Conservation (phyloP, 139 green algal species). For the Coccomyxa sp. region DNA sequence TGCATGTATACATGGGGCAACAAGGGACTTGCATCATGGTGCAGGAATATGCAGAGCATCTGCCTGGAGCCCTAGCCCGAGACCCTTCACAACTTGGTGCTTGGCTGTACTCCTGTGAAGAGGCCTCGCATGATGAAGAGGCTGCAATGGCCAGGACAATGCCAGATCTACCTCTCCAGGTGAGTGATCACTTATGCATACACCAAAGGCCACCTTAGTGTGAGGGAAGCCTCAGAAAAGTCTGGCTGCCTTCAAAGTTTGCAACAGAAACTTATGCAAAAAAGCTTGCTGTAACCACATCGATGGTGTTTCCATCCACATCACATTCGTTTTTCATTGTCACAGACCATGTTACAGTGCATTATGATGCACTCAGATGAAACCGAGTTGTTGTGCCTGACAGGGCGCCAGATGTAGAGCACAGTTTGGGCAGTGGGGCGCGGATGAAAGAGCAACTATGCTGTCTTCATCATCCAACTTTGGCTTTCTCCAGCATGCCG, state of each 20-base stretch:
- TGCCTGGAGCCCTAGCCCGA: neutral
- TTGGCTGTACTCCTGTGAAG: slow-evolving; percentile 11
- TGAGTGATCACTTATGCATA: no score
- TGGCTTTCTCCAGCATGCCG: slow-evolving; percentile 11
- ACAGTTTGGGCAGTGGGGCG: slow-evolving; percentile 5
- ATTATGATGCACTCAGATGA: neutral
- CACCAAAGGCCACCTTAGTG: no score
- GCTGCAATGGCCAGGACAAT: neutral
- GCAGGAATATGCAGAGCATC: neutral
- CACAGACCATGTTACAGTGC: neutral
- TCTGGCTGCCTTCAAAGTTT: neutral
- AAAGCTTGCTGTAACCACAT: neutral
- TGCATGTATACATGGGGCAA: no score
- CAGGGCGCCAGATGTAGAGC: slow-evolving; percentile 11
- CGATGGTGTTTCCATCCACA: neutral
- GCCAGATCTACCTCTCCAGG: slow-evolving; percentile 1
- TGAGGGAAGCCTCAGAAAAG: no score
- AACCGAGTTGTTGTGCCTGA: neutral
- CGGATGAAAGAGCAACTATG: neutral
- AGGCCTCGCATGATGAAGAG: slow-evolving; percentile 6
- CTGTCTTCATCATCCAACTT: slow-evolving; percentile 13
- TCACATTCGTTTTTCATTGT: neutral
- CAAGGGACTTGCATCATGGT: no score
- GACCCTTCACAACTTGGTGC: slow-evolving; percentile 3
- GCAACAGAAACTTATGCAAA: neutral